Conservation (phyloP, 805 yeast genomes). For the Tetrapisispora pingtungensis region DNA sequence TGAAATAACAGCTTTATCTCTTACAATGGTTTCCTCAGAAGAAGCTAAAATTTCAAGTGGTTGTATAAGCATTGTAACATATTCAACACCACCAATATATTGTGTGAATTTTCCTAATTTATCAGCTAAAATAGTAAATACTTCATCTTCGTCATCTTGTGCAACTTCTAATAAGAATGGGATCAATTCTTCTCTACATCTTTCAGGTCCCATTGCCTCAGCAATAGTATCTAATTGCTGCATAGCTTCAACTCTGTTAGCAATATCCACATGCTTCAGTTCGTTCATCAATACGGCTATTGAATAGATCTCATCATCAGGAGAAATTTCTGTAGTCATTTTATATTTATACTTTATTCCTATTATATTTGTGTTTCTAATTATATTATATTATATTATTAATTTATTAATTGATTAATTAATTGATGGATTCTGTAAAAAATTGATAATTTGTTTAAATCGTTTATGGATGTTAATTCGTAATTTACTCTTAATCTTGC, state of each 20-base stretch:
- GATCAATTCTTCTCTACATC: slow-evolving; percentile 82
- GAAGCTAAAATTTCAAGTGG: slow-evolving; percentile 76
- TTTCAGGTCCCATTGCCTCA: slow-evolving; percentile 85
- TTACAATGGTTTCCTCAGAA: slow-evolving; percentile 91
- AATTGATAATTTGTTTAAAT: too few relatives aligned
- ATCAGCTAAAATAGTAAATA: slow-evolving; percentile 84
- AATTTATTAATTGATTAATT: too few relatives aligned
- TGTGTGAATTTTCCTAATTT: slow-evolving; percentile 85
- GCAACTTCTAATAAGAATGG: slow-evolving; percentile 82
- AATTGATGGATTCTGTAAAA: too few relatives aligned
- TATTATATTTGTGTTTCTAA: too few relatives aligned
- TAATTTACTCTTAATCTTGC: too few relatives aligned
- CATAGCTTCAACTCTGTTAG: slow-evolving; percentile 92
- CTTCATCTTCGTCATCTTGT: slow-evolving; percentile 97
- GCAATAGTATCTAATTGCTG: slow-evolving; percentile 89
- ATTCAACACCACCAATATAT: slow-evolving; percentile 70
- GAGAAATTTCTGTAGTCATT: neutral
- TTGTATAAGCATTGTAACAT: slow-evolving; percentile 50
- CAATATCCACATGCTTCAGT: slow-evolving; percentile 89
- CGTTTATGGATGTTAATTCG: too few relatives aligned
- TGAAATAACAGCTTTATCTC: slow-evolving; percentile 89
- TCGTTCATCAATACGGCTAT: slow-evolving; percentile 95
- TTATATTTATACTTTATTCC: neutral
- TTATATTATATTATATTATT: too few relatives aligned
- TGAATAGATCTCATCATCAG: slow-evolving; percentile 55